Evolutionary conservation across 345 rosid genomes (phyloP).

Genomic region (Syzygium grande): DNA sequence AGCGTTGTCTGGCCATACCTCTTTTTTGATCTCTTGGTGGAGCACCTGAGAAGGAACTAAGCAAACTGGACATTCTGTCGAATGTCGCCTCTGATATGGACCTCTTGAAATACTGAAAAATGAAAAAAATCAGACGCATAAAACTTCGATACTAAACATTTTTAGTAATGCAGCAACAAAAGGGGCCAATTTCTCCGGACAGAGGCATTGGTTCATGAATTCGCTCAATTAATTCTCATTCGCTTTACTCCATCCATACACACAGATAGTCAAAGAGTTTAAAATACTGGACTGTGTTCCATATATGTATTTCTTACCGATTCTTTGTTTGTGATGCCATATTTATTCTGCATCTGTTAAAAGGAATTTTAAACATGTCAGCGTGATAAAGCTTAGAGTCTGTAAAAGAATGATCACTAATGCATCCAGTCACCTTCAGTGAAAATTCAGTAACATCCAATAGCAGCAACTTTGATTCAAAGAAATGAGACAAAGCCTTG

Average conservation of each 20-base stretch:
- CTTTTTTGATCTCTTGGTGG: slow-evolving; percentile 43
- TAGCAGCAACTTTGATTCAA: slow-evolving; percentile 71
- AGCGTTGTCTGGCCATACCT: slow-evolving; percentile 22
- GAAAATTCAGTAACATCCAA: slow-evolving; percentile 78
- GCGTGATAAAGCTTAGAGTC: neutral
- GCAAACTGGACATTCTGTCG: slow-evolving; percentile 62
- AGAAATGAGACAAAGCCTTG: slow-evolving; percentile 77
- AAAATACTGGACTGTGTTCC: neutral
- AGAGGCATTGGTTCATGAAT: neutral
- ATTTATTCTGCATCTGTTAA: slow-evolving; percentile 83
- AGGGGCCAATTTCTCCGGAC: neutral
- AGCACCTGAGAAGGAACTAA: slow-evolving; percentile 61
- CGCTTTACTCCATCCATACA: neutral
- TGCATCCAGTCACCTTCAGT: slow-evolving; percentile 41
- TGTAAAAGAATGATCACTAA: neutral
- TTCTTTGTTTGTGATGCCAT: slow-evolving; percentile 60
- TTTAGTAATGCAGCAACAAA: neutral
- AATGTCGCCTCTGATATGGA: slow-evolving; percentile 73
- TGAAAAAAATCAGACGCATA: neutral
- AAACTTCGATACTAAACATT: neutral
- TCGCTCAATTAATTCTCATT: neutral
- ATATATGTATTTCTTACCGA: slow-evolving; percentile 34
- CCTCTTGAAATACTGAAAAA: slow-evolving; percentile 51
- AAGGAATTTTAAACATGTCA: slow-evolving; percentile 7
- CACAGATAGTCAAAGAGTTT: neutral